Percentiles rank a stretch among this genome's conserved stretches.
These are phyloP conservation scores for Clonostachys rosea DNA, from an alignment of 2,329 filamentous ascomycete genomes.

Conservation along the genomic window DNA sequence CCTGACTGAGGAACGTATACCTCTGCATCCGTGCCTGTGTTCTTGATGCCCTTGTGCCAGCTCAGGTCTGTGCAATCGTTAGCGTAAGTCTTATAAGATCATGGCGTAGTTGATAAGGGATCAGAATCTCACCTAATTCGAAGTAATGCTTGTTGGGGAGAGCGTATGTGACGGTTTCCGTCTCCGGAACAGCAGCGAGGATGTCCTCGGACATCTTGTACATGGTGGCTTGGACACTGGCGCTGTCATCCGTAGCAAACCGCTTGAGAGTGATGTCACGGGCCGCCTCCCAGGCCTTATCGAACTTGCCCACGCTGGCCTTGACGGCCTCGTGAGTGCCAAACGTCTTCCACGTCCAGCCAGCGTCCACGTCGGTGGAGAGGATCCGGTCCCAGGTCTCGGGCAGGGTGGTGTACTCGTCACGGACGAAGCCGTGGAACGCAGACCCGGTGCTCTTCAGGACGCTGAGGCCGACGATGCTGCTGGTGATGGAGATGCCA, in stretches of 20 bases:
- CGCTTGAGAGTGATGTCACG: constrained; percentile 82
- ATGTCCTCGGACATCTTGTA: constrained; percentile 97
- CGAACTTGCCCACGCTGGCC: constrained; percentile 61
- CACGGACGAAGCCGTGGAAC: constrained; percentile 89
- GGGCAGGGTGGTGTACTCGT: constrained; percentile 86
- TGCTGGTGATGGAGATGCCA: constrained; percentile 72
- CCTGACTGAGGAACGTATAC: constrained; percentile 91
- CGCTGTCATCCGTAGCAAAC: constrained; percentile 86
- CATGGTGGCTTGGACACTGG: constrained; percentile 96
- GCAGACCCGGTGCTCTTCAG: constrained; percentile 95
- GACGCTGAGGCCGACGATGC: constrained; percentile 77
- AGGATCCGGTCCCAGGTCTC: constrained; percentile 96
- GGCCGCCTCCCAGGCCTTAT: constrained; percentile 74
- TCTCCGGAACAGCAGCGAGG: constrained; percentile 66
- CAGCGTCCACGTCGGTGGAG: constrained; percentile 84
- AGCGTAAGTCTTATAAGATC: neutral
- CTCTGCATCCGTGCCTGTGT: constrained; percentile 92
- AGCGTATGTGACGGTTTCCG: constrained; percentile 72
- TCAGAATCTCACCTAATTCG: constrained; percentile 68
- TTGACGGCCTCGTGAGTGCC: constrained; percentile 62
- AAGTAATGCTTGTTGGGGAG: constrained; percentile 99
- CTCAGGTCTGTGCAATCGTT: constrained; percentile 62
- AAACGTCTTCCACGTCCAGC: constrained; percentile 82
- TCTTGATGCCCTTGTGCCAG: constrained; percentile 95
- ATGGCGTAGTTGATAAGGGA: neutral